A percentile compares a stretch with the other conserved stretches of the same genome.
Evolutionary conservation across 768 basidiomycete genomes (phyloP).

Genomic region (Thelephora aurantiotincta): DNA sequence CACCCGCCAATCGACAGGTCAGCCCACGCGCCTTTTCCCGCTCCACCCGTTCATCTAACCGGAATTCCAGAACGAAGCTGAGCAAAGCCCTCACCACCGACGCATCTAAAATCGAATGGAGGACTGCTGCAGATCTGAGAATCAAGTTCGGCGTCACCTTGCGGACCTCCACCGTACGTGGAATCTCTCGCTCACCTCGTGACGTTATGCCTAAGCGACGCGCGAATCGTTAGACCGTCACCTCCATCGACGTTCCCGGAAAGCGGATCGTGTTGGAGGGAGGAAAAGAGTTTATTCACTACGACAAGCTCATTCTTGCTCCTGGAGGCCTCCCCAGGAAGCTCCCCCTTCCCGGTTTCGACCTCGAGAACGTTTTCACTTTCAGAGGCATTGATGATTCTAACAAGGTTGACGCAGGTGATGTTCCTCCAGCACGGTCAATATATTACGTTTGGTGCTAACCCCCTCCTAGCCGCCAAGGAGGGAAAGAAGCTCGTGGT

Average conservation of each 20-base stretch:
- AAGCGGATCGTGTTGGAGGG: conserved; percentile 50
- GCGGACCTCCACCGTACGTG: conserved; percentile 40
- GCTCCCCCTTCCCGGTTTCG: conserved; percentile 62
- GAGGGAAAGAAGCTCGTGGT: conserved; percentile 69
- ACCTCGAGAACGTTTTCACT: conserved; percentile 66
- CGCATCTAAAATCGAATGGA: conserved; percentile 62
- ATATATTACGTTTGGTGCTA: not conserved
- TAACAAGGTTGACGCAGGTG: conserved; percentile 57
- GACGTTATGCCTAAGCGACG: not conserved
- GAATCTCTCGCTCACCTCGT: conserved; percentile 2
- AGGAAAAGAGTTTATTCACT: conserved; percentile 44
- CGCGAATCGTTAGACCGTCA: conserved; percentile 38
- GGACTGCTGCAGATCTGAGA: conserved; percentile 57
- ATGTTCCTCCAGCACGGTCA: conserved; percentile 6
- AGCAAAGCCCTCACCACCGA: conserved; percentile 79
- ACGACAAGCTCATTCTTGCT: conserved; percentile 71
- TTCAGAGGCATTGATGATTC: conserved; percentile 60
- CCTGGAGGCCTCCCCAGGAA: conserved; percentile 61
- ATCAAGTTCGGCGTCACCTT: conserved; percentile 60
- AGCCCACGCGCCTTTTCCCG: not conserved
- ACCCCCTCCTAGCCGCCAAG: conserved; percentile 31
- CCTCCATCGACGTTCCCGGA: conserved; percentile 45
- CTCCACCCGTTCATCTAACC: not conserved
- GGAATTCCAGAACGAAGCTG: conserved; percentile 54
- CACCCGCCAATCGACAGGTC: conserved; percentile 79